Percentiles rank a stretch among this genome's conserved stretches.
phyloP scores from a whole-genome alignment of 139 green algal species.

The Monoraphidium neglectum region DNA sequence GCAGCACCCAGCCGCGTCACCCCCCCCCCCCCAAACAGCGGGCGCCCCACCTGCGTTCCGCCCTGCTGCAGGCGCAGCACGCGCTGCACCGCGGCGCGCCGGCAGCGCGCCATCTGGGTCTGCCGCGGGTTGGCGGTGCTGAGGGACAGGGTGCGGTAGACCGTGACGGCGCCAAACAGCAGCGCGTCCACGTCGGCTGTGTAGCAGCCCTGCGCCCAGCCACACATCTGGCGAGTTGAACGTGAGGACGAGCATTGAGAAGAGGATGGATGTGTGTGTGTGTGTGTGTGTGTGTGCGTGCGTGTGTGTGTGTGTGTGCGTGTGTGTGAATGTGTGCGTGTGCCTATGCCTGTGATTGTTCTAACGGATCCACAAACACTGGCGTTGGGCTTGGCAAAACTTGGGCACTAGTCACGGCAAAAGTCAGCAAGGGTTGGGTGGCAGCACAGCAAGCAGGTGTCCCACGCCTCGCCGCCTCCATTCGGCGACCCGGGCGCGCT shows the following conservation, averaged over 20 bases:
- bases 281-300: too few species aligned
- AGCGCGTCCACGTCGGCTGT: conserved; percentile 70
- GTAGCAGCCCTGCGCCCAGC: conserved; percentile 51
- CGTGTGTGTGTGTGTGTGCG: too few species aligned
- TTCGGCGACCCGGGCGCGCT: neutral
- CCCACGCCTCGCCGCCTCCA: too few species aligned
- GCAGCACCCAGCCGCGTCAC: too few species aligned
- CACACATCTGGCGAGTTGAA: conserved; percentile 9
- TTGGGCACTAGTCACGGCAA: neutral
- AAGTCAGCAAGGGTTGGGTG: neutral
- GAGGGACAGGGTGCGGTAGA: conserved; percentile 43
- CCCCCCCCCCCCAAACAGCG: too few species aligned
- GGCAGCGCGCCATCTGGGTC: conserved; percentile 6
- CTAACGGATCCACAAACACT: too few species aligned
- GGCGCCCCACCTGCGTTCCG: neutral
- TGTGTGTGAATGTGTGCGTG: too few species aligned
- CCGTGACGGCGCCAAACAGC: conserved; percentile 67
- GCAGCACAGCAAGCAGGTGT: too few species aligned
- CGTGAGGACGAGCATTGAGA: neutral
- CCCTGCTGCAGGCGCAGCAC: conserved; percentile 18
- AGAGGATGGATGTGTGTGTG: too few species aligned
- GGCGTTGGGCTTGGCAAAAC: too few species aligned
- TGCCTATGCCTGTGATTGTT: too few species aligned
- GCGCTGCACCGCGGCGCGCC: conserved; percentile 10
- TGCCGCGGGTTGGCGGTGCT: neutral